Conservation (phyloP, 495 filamentous ascomycete species). For the Aspergillus incahuasiensis region DNA sequence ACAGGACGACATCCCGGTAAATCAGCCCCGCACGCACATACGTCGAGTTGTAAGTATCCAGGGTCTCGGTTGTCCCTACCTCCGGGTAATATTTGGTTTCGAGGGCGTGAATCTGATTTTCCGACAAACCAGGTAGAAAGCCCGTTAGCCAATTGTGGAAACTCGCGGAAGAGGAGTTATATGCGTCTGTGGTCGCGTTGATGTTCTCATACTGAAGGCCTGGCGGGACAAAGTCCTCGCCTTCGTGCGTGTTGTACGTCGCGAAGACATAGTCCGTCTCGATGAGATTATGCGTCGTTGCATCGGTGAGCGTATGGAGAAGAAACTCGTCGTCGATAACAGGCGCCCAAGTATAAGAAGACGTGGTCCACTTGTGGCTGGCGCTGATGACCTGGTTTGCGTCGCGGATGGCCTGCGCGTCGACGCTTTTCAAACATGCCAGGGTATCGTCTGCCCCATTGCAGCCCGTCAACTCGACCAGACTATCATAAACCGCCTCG, state of each 20-base stretch:
- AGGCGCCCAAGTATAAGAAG: conserved; percentile 54
- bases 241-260: conserved; percentile 58
- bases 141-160: conserved; percentile 49
- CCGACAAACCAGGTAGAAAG: conserved; percentile 46
- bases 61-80: conserved; percentile 37
- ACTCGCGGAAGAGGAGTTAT: conserved; percentile 40
- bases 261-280: conserved; percentile 45
- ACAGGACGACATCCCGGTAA: conserved; percentile 55
- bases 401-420: conserved; percentile 46
- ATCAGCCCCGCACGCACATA: conserved; percentile 49
- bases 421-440: conserved; percentile 44
- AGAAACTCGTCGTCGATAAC: conserved; percentile 56
- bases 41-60: conserved; percentile 41
- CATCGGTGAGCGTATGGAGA: conserved; percentile 37
- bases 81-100: conserved; percentile 43
- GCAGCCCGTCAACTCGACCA: conserved; percentile 46
- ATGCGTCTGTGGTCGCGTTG: conserved; percentile 27
- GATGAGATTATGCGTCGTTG: conserved; percentile 32
- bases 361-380: conserved; percentile 47
- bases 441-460: conserved; percentile 32
- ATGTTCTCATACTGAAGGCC: conserved; percentile 29
- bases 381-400: conserved; percentile 41
- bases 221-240: conserved; percentile 53
- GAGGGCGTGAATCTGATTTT: conserved; percentile 31
- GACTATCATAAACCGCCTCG: conserved; percentile 43